Conservation (phyloP, 495 filamentous ascomycete species). For the Podospora fimiseda region DNA sequence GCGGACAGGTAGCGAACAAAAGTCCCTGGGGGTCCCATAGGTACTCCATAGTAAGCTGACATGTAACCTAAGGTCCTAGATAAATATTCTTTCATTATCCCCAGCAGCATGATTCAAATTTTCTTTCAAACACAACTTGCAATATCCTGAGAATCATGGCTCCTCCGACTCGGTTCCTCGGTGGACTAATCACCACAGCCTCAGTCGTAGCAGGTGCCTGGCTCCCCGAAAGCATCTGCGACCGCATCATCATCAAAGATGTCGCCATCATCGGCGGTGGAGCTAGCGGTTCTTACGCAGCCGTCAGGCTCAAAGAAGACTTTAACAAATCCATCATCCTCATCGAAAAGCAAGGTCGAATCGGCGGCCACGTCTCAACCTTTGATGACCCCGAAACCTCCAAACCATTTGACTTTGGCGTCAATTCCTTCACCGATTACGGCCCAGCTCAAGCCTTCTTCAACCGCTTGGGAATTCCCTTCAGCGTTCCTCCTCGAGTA, state of each 20-base stretch:
- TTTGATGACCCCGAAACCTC: constrained; percentile 33
- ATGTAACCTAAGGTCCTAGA: too few species aligned
- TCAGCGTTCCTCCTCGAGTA: constrained; percentile 12
- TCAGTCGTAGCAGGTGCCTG: background rate
- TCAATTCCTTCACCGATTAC: constrained; percentile 27
- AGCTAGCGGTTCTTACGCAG: constrained; percentile 44
- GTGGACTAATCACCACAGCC: background rate
- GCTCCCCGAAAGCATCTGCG: background rate
- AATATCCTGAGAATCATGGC: too few species aligned
- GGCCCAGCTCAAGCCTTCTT: constrained; percentile 25
- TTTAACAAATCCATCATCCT: constrained; percentile 34
- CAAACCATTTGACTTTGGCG: constrained; percentile 36
- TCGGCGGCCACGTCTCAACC: constrained; percentile 42
- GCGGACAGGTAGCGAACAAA: too few species aligned
- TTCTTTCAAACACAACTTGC: too few species aligned
- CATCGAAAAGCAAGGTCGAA: constrained; percentile 32
- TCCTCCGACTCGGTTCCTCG: background rate
- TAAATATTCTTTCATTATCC: too few species aligned
- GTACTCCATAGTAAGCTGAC: too few species aligned
- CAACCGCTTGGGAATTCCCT: constrained; percentile 31
- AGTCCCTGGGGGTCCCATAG: too few species aligned
- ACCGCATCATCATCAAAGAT: constrained; percentile 9
- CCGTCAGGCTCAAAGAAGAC: constrained; percentile 40
- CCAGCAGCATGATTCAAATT: too few species aligned
- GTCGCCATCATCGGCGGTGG: constrained; percentile 44